Evolutionary conservation across 2,329 filamentous ascomycete species (phyloP), one percentile per base, ranked within the genome.

Genomic region (Microsporum audouinii): DNA sequence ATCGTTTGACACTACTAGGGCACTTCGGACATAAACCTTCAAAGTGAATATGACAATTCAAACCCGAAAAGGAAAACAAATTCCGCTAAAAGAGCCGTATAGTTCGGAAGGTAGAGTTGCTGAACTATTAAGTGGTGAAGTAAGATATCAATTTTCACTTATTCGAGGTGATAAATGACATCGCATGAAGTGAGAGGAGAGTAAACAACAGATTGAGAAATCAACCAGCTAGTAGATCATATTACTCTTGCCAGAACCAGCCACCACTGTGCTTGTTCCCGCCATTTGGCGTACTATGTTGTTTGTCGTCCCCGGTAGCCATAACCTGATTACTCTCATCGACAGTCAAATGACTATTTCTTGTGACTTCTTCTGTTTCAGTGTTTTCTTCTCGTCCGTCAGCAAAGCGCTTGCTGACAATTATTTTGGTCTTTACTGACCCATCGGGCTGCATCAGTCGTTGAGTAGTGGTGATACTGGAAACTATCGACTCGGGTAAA

Each of bases 321-420:
- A 38, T 49, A 10, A 39, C 17, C 12, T 56, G 33, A 6, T 41
- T 55, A 29, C 23, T 33, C 3, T 59, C 39, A 38, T 41, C 17
- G 45, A 49, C 43, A 33, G 55, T 7, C 39, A 29, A 17, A 27
- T 41, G 31, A 43, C 17, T 55, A 55, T 55, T 55, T 23, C n/a
- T 60, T 38, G 64, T 62, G 3, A 61, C 39, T 23, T 64, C 60
- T 34, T 60, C 58, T 5, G 79, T 82, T 65, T 84, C 81, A 6
- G 80, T 78, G 38, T 72, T 81, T 68, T 85, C 82, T 67, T 85
- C 83, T 2, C 78, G 75, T 0, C 84, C 84, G 71, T 86, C 82
- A 0, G 80, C 74, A 66, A 84, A 86, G 2, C 80, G 76, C 66
- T 80, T 82, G 64, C 82, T 85, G 14, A 83, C 71, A 7, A 83